phyloP scores from a whole-genome alignment of 768 basidiomycete genomes.

The Mycena kentingensis region DNA sequence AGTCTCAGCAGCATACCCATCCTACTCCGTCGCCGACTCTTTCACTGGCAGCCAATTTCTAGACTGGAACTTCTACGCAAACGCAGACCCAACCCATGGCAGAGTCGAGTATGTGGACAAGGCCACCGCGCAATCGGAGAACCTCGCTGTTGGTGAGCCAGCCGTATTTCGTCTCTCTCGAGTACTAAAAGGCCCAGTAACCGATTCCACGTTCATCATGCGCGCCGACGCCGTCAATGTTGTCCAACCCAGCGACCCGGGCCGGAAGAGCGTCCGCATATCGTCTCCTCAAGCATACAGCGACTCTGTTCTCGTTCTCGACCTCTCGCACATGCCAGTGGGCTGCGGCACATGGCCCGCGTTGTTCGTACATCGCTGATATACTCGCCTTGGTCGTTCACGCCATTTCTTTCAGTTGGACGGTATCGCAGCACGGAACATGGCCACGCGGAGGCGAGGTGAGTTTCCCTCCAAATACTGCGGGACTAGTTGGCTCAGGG shows the following conservation, averaged over 20 bases:
- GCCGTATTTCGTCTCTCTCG: background rate
- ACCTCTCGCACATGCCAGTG: constrained; percentile 60
- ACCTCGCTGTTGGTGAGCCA: constrained; percentile 49
- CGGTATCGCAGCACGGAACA: constrained; percentile 47
- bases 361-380: constrained; percentile 34
- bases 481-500: background rate
- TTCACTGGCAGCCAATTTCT: constrained; percentile 44
- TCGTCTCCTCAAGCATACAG: constrained; percentile 44
- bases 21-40: constrained; percentile 24
- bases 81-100: constrained; percentile 66
- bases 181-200: constrained; percentile 29
- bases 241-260: constrained; percentile 41
- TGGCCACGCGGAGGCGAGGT: constrained; percentile 63
- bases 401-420: constrained; percentile 36
- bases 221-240: constrained; percentile 48
- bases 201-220: constrained; percentile 54
- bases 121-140: constrained; percentile 40
- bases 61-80: constrained; percentile 51
- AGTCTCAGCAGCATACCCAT: background rate
- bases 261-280: constrained; percentile 62
- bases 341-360: constrained; percentile 68
- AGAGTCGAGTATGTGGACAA: constrained; percentile 58
- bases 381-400: background rate
- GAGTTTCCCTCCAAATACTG: background rate
- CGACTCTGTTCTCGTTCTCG: constrained; percentile 52